phyloP scores from a whole-genome alignment of 106 monocot genomes.

The Platanthera zijinensis region DNA sequence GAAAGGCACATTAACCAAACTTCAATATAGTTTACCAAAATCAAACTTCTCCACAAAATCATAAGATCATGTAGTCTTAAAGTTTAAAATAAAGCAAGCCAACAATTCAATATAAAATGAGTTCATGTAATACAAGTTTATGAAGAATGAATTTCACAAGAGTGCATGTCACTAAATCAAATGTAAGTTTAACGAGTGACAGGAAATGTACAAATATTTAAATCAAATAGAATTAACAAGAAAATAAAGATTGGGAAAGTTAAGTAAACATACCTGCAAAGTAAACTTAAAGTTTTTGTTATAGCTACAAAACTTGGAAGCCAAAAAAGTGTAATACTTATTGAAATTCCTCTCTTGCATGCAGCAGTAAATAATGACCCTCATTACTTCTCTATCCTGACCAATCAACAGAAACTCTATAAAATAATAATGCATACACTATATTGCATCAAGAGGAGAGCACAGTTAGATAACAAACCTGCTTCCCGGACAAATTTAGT shows the following conservation, averaged over 20 bases:
- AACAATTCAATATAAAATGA: background rate
- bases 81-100: conserved; percentile 1
- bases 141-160: background rate
- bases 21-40: background rate
- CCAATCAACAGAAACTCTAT: background rate
- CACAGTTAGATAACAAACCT: conserved; percentile 28
- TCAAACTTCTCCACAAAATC: background rate
- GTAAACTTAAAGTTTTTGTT: conserved; percentile 95
- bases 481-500: conserved; percentile 79
- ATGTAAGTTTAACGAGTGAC: background rate
- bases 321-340: conserved; percentile 81
- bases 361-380: conserved; percentile 91
- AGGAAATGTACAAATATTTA: background rate
- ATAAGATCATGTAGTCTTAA: background rate
- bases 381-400: conserved; percentile 93
- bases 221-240: background rate
- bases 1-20: background rate
- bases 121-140: background rate
- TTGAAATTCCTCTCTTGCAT: conserved; percentile 91
- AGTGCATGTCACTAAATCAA: background rate
- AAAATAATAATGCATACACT: background rate
- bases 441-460: background rate
- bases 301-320: conserved; percentile 89
- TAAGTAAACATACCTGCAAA: conserved; percentile 47
- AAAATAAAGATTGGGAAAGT: background rate